Conservation (phyloP, 805 yeast genomes). For the Komagataella ulmi region DNA sequence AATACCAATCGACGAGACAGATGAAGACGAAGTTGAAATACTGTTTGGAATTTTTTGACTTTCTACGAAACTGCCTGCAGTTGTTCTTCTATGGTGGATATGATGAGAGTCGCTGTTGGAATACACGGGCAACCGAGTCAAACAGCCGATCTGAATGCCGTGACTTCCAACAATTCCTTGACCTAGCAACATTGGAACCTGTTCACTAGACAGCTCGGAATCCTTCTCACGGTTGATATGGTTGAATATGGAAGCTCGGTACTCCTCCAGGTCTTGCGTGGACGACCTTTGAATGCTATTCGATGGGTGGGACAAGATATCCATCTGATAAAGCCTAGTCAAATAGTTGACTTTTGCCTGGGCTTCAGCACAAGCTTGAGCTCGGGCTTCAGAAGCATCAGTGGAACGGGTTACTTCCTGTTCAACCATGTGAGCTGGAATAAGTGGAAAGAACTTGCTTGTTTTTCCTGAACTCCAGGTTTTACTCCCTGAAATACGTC, state of each 20-base stretch:
- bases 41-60: conserved; percentile 1
- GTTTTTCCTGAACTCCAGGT: background rate
- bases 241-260: conserved; percentile 2
- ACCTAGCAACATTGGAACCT: conserved; percentile 12
- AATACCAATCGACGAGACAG: background rate
- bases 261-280: conserved; percentile 1
- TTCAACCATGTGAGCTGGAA: background rate
- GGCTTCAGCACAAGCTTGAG: background rate
- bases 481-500: background rate
- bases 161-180: conserved; percentile 19
- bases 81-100: conserved; percentile 3
- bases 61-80: conserved; percentile 5
- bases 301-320: background rate
- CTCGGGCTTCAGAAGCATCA: background rate
- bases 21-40: background rate
- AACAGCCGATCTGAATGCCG: conserved; percentile 17
- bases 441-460: background rate
- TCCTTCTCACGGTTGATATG: background rate
- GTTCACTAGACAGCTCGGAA: background rate
- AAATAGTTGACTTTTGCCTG: background rate
- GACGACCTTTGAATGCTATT: background rate
- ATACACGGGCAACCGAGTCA: conserved; percentile 20
- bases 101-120: conserved; percentile 7
- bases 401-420: background rate
- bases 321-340: conserved; percentile 1